Base-by-base conservation (phyloP, 169 alveolate genomes). In the Eimeria falciformis region DNA sequence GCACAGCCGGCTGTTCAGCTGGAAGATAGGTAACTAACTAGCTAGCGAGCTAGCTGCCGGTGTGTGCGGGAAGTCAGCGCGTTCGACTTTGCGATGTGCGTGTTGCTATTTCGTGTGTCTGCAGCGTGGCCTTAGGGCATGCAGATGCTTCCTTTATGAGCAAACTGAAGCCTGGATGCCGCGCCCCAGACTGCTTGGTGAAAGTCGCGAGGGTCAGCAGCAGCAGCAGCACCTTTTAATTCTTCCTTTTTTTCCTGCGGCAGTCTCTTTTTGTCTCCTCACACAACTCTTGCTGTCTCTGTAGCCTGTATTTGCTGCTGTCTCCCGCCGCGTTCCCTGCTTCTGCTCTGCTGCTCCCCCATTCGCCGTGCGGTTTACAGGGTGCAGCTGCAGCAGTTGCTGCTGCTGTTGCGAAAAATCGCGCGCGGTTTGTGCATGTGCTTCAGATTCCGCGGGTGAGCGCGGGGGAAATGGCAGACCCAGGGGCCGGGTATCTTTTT, bases 171-270 rank as follows among this genome's bases (percentile, higher is more conserved):
- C 92, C 50, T 4, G 92, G 92, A 23, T 65, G 77, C 84, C 23
- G 62, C 58, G 77, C 45, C 21, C 92, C 92, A 3, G 92, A 86
- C 75, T 86, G 92, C 33, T 85, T 86, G 75, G 92, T 86, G 77
- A 86, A 86, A 62, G 82, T 84, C 11, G 75, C 91, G n/a, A 37
- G 75, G 46, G 91, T 84, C 45, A 40, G 90, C 11, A 29, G n/a
- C 56, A 23, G 29, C 45, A 6, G 46, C 71, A 12, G 14, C 53
- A 18, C 71, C 21, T 25, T 18, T 6, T 53, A 3, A 45, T 45
- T 9, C 6, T 77, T 33, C 55, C 14, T 21, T 0, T 18, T 11
- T 55, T 71, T 4, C 25, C 27, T 18, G 21, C 7, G n/a, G 62
- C 62, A n/a, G 12, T 14, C 5, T 12, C 5, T 50, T 50, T 50